phyloP scores from a whole-genome alignment of 169 alveolate species.

The Neospora caninum region DNA sequence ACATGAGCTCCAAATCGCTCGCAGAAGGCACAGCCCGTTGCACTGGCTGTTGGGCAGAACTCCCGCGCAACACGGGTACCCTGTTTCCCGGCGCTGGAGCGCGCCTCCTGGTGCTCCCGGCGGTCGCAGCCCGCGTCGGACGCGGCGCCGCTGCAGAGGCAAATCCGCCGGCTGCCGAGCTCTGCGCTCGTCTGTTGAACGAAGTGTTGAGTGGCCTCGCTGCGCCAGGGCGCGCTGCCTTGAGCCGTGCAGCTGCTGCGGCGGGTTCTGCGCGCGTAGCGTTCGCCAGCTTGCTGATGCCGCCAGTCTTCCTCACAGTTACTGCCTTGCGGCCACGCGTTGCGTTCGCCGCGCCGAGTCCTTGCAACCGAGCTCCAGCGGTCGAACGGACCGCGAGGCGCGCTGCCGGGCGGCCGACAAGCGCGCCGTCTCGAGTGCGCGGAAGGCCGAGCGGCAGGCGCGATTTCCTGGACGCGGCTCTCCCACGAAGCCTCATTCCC shows the following conservation, averaged over 20 bases:
- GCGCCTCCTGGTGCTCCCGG: neutral
- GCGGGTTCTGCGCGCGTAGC: neutral
- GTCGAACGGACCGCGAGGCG: neutral
- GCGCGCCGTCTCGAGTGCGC: neutral
- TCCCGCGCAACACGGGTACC: constrained; percentile 8
- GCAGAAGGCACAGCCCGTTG: constrained; percentile 49
- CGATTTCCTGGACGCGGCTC: neutral
- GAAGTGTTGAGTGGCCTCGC: constrained; percentile 43
- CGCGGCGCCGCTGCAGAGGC: constrained; percentile 32
- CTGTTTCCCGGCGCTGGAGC: neutral
- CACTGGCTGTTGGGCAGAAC: constrained; percentile 36
- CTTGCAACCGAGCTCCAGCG: neutral
- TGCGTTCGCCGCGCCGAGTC: neutral
- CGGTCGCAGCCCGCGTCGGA: neutral
- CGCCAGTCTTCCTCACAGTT: constrained; percentile 1
- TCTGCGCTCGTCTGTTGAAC: constrained; percentile 35
- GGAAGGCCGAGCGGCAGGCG: neutral
- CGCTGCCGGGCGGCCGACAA: neutral
- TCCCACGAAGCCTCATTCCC: neutral
- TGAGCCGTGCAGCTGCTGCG: constrained; percentile 44
- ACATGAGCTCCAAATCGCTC: constrained; percentile 46
- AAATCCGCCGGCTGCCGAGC: constrained; percentile 1
- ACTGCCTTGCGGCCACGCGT: neutral
- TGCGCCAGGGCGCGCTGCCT: constrained; percentile 12
- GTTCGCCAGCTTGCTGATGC: neutral